Conservation (phyloP, 805 yeast genomes). For the Wickerhamomyces queroliae region DNA sequence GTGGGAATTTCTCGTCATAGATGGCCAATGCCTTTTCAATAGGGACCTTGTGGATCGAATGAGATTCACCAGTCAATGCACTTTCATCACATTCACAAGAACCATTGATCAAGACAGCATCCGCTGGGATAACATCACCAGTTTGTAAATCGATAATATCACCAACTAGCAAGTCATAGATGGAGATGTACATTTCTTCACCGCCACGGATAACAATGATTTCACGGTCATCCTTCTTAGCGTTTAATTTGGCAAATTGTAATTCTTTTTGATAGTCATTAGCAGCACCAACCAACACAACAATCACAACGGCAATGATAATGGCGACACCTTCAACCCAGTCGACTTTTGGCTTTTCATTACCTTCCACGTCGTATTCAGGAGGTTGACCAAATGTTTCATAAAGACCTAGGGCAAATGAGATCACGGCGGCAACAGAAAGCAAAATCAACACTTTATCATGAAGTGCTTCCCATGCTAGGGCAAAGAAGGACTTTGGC, state of each 20-base stretch:
- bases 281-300: conserved; percentile 89
- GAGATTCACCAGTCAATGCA: conserved; percentile 90
- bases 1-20: conserved; percentile 22
- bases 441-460: conserved; percentile 87
- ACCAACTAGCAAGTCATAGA: conserved; percentile 78
- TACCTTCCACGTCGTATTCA: conserved; percentile 73
- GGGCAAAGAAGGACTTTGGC: conserved; percentile 58
- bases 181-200: conserved; percentile 57
- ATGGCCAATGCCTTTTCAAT: conserved; percentile 35
- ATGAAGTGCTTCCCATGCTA: conserved; percentile 80
- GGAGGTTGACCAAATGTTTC: conserved; percentile 86
- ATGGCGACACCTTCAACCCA: conserved; percentile 99
- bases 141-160: conserved; percentile 80
- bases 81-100: conserved; percentile 87
- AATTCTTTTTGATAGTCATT: conserved; percentile 96
- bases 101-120: conserved; percentile 69
- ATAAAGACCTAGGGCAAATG: conserved; percentile 86
- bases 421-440: conserved; percentile 80
- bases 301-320: conserved; percentile 83
- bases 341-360: conserved; percentile 75
- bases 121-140: conserved; percentile 93
- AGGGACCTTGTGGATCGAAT: conserved; percentile 66
- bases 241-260: conserved; percentile 83
- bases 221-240: conserved; percentile 80
- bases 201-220: conserved; percentile 75